phyloP scores from a whole-genome alignment of 257 asterid genomes.

The Handroanthus guayacan region DNA sequence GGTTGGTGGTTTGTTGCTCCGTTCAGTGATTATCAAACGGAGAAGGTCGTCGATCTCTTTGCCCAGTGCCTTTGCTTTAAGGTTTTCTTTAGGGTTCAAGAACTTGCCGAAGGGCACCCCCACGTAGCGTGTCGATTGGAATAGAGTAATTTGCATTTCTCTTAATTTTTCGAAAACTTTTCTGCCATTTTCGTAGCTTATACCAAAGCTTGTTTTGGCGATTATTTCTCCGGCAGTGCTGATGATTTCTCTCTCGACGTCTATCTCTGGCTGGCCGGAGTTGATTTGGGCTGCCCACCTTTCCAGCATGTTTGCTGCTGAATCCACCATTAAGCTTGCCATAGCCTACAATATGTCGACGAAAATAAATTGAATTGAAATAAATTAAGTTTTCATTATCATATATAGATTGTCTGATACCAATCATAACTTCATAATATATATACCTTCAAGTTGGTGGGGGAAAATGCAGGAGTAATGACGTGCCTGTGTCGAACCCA shows the following conservation, averaged over 20 bases:
- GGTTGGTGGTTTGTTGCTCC: conserved; percentile 33
- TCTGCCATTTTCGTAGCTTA: conserved; percentile 59
- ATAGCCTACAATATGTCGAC: conserved; percentile 54
- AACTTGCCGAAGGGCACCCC: conserved; percentile 82
- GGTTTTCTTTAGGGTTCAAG: conserved; percentile 56
- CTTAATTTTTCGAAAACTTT: conserved; percentile 70
- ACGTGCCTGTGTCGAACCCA: conserved; percentile 90
- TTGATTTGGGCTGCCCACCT: conserved; percentile 59
- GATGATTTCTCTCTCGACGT: conserved; percentile 75
- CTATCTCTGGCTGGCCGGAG: conserved; percentile 65
- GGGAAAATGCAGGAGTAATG: conserved; percentile 86
- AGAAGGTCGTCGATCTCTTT: conserved; percentile 70
- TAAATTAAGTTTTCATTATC: background rate
- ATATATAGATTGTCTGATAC: no score
- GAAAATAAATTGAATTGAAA: background rate
- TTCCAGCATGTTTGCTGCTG: conserved; percentile 65
- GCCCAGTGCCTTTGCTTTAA: conserved; percentile 66
- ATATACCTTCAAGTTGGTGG: conserved; percentile 72
- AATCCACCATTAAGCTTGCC: conserved; percentile 78
- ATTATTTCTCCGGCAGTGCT: conserved; percentile 83
- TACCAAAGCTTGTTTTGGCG: conserved; percentile 76
- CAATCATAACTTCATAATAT: background rate
- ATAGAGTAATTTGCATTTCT: conserved; percentile 74
- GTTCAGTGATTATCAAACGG: conserved; percentile 44
- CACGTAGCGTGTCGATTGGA: conserved; percentile 73